Percentiles rank a stretch among this genome's conserved stretches.
Conservation (phyloP, 768 basidiomycete genomes). For the Ramaria rubella region DNA sequence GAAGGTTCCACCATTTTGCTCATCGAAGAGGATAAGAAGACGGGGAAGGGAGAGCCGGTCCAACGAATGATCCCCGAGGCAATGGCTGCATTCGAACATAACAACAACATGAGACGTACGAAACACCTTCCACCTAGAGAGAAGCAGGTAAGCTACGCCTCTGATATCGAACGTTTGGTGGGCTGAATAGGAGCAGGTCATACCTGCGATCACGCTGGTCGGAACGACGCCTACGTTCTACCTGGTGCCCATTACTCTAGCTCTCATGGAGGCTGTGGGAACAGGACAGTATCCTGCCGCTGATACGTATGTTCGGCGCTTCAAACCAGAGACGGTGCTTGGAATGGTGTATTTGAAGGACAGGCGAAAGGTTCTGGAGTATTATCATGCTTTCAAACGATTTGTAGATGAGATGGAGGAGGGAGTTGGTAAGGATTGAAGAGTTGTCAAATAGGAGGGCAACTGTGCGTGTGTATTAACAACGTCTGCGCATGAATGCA, state of each 20-base stretch:
- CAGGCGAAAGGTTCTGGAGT: no score
- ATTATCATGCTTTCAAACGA: no score
- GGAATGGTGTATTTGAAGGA: no score
- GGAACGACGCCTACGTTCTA: constrained; percentile 16
- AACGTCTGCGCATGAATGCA: no score
- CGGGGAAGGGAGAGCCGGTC: constrained; percentile 19
- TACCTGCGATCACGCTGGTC: constrained; percentile 16
- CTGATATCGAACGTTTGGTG: not conserved
- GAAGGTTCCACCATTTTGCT: constrained; percentile 18
- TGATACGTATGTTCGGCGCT: no score
- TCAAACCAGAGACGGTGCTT: no score
- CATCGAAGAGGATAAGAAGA: constrained; percentile 23
- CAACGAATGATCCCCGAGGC: constrained; percentile 26
- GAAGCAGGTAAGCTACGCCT: not conserved
- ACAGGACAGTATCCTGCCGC: constrained; percentile 11
- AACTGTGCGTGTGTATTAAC: no score
- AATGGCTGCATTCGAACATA: constrained; percentile 26
- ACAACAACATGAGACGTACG: constrained; percentile 19
- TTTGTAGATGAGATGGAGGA: no score
- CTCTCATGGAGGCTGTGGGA: constrained; percentile 13
- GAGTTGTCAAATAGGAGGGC: no score
- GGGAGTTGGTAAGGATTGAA: no score
- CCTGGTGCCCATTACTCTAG: constrained; percentile 14
- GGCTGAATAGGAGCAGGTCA: not conserved
- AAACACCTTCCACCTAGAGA: not conserved